Evolutionary conservation across 1,284 basidiomycete species (phyloP).

Genomic region (Ceratobasidium sp.): DNA sequence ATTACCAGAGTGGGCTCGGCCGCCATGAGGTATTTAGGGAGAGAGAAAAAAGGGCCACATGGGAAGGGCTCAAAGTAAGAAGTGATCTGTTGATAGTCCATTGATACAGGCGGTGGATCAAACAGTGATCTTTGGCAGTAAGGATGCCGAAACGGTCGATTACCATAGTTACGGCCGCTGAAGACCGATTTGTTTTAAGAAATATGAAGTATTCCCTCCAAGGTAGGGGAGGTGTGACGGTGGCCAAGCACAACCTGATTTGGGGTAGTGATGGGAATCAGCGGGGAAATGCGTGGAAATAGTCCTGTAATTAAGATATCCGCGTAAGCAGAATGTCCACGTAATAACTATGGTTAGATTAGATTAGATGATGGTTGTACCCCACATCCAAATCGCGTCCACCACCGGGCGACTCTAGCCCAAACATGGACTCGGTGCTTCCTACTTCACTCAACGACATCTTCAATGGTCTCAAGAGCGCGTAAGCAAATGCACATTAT

Average conservation of each 20-base stretch:
- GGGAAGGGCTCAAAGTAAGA: background rate
- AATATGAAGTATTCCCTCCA: too few species aligned
- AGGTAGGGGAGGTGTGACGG: too few species aligned
- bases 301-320: too few species aligned
- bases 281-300: too few species aligned
- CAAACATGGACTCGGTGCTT: constrained; percentile 21
- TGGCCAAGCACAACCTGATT: background rate
- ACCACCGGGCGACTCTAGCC: background rate
- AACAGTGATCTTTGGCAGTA: background rate
- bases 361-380: constrained; percentile 28
- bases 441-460: constrained; percentile 32
- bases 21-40: background rate
- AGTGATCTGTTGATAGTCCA: too few species aligned
- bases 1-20: background rate
- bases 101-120: too few species aligned
- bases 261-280: background rate
- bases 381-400: constrained; percentile 28
- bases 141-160: background rate
- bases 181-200: background rate
- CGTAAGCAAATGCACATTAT: background rate
- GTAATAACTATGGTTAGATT: background rate
- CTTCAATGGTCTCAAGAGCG: constrained; percentile 19
- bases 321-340: too few species aligned
- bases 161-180: background rate
- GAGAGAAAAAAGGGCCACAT: background rate